phyloP scores from a whole-genome alignment of 2,329 filamentous ascomycete genomes.

The Periconia sp. region DNA sequence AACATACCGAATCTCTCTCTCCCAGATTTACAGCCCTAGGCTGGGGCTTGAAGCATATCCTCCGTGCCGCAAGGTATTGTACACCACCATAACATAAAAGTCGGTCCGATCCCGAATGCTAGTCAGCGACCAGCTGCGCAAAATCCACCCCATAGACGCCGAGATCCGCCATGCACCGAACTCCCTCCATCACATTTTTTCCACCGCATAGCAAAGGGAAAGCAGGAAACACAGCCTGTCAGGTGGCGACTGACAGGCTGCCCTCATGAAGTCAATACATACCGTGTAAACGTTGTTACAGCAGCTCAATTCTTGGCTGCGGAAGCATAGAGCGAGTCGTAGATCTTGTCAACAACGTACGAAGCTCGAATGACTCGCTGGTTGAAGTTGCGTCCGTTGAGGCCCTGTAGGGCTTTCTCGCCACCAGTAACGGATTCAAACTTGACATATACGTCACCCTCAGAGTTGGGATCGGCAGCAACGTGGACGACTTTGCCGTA shows the following conservation, averaged over 20 bases:
- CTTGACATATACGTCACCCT: constrained; percentile 97
- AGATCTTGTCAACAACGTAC: constrained; percentile 97
- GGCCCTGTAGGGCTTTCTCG: constrained; percentile 95
- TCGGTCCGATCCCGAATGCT: background rate
- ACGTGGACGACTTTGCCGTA: constrained; percentile 99
- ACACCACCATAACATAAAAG: background rate
- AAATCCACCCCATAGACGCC: background rate
- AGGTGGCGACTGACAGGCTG: constrained; percentile 2
- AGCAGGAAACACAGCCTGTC: background rate
- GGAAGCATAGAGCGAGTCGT: constrained; percentile 77
- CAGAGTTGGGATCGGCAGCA: constrained; percentile 86
- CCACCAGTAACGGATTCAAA: constrained; percentile 94
- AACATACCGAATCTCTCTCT: constrained; percentile 16
- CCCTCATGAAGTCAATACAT: constrained; percentile 4
- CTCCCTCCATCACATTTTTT: background rate
- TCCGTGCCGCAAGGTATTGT: background rate
- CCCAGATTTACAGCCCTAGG: background rate
- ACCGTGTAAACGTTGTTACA: constrained; percentile 1
- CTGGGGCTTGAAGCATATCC: background rate
- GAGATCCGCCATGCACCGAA: background rate
- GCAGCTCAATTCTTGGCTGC: constrained; percentile 27
- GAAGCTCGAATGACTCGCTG: constrained; percentile 90
- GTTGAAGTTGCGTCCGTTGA: constrained; percentile 96
- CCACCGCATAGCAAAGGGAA: background rate
- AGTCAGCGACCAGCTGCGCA: background rate